Conservation (phyloP, 495 filamentous ascomycete species). For the Neurospora africana region DNA sequence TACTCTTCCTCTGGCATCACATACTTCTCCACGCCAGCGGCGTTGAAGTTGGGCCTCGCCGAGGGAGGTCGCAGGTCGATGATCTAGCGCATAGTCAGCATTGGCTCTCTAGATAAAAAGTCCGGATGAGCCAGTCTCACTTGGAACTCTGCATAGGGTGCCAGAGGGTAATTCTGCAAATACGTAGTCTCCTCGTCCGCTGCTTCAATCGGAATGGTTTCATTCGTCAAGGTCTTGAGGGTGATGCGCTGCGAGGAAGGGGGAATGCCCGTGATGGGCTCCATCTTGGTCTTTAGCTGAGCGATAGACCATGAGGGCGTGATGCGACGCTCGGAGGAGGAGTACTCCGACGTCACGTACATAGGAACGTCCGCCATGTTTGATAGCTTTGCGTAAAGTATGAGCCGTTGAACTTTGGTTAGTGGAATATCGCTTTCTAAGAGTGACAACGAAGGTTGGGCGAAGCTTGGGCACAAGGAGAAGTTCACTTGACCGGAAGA, state of each 20-base stretch:
- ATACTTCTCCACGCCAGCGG: slow-evolving; percentile 75
- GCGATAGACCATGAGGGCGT: slow-evolving; percentile 86
- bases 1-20: slow-evolving; percentile 73
- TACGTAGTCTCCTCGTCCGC: slow-evolving; percentile 56
- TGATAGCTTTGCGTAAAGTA: neutral
- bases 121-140: slow-evolving; percentile 39
- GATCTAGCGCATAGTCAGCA: slow-evolving; percentile 43
- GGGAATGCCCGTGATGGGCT: slow-evolving; percentile 88
- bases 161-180: slow-evolving; percentile 52
- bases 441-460: neutral
- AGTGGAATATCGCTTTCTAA: neutral
- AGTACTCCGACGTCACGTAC: slow-evolving; percentile 66
- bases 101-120: neutral
- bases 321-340: slow-evolving; percentile 74
- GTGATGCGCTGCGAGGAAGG: slow-evolving; percentile 65
- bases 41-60: slow-evolving; percentile 65
- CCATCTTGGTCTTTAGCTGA: slow-evolving; percentile 79
- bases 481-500: neutral
- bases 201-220: slow-evolving; percentile 48
- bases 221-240: slow-evolving; percentile 47
- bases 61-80: slow-evolving; percentile 64
- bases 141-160: slow-evolving; percentile 64
- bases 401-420: neutral
- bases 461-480: neutral
- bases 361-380: slow-evolving; percentile 73